phyloP scores from a whole-genome alignment of 108 stramenopile genomes.

The Fistulifera pelliculosa region DNA sequence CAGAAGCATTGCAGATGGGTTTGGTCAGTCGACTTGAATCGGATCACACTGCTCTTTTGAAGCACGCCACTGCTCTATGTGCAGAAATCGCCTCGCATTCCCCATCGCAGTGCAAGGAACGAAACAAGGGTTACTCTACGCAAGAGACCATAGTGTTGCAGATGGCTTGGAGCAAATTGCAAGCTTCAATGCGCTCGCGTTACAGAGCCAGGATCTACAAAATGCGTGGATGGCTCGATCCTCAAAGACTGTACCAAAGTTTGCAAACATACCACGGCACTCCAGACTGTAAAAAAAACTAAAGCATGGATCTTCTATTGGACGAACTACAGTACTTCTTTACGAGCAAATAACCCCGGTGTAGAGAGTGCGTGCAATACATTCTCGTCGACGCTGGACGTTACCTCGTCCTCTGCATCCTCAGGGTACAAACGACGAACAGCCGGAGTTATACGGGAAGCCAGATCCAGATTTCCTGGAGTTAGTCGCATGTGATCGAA shows the following conservation, averaged over 20 bases:
- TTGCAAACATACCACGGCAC: constrained; percentile 1
- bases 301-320: no score
- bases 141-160: constrained; percentile 60
- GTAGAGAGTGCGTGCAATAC: background rate
- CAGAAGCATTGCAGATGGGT: constrained; percentile 53
- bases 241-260: background rate
- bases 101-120: constrained; percentile 65
- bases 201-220: constrained; percentile 58
- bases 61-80: constrained; percentile 34
- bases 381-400: background rate
- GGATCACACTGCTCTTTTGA: constrained; percentile 16
- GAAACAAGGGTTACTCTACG: constrained; percentile 55
- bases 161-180: constrained; percentile 70
- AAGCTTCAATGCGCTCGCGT: constrained; percentile 55
- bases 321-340: background rate
- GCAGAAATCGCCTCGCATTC: constrained; percentile 38
- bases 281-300: constrained; percentile 2
- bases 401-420: constrained; percentile 9
- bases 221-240: constrained; percentile 29
- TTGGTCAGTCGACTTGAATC: constrained; percentile 48
- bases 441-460: constrained; percentile 56
- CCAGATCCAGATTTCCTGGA: constrained; percentile 25
- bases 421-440: constrained; percentile 64
- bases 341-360: constrained; percentile 1
- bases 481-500: constrained; percentile 76